Evolutionary conservation across 2,329 filamentous ascomycete genomes (phyloP).

Genomic region (Diplodia scrobiculata): DNA sequence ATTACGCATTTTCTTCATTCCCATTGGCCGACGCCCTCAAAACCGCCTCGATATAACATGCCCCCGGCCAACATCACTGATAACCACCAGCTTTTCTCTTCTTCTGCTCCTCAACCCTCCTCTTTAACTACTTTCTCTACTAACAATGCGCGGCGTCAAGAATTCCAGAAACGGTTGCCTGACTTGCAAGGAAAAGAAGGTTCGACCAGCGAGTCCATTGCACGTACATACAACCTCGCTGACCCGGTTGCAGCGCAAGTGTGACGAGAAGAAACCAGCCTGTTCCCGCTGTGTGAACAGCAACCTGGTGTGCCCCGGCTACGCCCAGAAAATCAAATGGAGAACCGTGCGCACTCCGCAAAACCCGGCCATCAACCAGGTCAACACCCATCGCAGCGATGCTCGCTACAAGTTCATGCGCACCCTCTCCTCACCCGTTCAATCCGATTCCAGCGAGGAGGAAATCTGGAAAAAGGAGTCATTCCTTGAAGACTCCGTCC

Average conservation of each 20-base stretch:
- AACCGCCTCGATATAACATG: neutral
- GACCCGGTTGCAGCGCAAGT: neutral
- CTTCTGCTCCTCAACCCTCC: no score
- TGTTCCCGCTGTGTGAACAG: neutral
- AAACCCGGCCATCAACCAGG: neutral
- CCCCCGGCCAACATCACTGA: neutral
- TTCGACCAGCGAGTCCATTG: neutral
- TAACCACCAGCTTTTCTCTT: neutral
- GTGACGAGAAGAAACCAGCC: neutral
- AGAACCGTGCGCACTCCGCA: neutral
- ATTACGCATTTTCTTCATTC: neutral
- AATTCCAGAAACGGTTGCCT: neutral
- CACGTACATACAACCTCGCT: neutral
- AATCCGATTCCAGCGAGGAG: neutral
- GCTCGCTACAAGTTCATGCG: neutral
- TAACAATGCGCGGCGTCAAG: neutral
- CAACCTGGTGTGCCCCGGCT: neutral
- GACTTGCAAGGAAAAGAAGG: constrained; percentile 1
- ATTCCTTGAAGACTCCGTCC: neutral
- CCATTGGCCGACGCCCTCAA: neutral
- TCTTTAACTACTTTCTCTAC: neutral
- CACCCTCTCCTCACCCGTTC: neutral
- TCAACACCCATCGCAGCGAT: neutral
- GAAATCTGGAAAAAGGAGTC: neutral
- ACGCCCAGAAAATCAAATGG: neutral